phyloP scores from a whole-genome alignment of 1,284 basidiomycete species.

The Ceratobasidium sp. region DNA sequence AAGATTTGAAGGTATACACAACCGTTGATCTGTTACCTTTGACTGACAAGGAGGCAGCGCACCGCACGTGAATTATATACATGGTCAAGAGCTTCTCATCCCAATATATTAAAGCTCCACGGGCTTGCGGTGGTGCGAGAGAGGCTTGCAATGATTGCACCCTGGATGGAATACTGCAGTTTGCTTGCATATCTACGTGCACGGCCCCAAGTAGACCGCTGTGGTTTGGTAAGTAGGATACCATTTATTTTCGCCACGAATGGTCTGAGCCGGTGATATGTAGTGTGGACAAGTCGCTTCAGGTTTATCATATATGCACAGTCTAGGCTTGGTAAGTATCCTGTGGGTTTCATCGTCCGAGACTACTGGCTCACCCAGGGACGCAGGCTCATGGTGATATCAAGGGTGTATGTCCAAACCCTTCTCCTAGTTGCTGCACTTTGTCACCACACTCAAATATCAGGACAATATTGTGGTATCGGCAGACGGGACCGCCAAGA shows the following conservation, averaged over 20 bases:
- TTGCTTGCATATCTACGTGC: conserved; percentile 20
- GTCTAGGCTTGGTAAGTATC: conserved; percentile 12
- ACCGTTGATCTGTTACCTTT: too few relatives aligned
- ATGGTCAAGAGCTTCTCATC: conserved; percentile 15
- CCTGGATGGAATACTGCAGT: conserved; percentile 28
- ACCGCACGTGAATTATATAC: conserved; percentile 31
- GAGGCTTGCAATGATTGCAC: conserved; percentile 26
- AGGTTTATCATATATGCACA: conserved; percentile 25
- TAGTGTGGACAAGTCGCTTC: conserved; percentile 24
- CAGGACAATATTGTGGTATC: conserved; percentile 36
- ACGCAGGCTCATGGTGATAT: conserved; percentile 36
- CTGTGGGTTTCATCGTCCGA: not conserved
- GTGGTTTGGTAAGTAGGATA: conserved; percentile 2
- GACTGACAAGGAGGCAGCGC: not conserved
- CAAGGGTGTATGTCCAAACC: conserved; percentile 8
- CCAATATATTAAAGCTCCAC: conserved; percentile 12
- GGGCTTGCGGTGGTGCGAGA: conserved; percentile 24
- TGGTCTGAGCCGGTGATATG: too few relatives aligned
- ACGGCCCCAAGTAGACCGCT: not conserved
- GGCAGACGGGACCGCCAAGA: not conserved
- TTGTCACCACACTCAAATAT: too few relatives aligned
- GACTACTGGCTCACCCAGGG: not conserved
- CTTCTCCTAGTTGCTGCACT: not conserved
- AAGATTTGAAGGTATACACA: conserved; percentile 13
- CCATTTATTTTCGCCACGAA: not conserved